Percentiles rank a stretch among this genome's conserved stretches.
Conservation (phyloP, 352 stramenopile genomes). For the Phytophthora pluvialis region DNA sequence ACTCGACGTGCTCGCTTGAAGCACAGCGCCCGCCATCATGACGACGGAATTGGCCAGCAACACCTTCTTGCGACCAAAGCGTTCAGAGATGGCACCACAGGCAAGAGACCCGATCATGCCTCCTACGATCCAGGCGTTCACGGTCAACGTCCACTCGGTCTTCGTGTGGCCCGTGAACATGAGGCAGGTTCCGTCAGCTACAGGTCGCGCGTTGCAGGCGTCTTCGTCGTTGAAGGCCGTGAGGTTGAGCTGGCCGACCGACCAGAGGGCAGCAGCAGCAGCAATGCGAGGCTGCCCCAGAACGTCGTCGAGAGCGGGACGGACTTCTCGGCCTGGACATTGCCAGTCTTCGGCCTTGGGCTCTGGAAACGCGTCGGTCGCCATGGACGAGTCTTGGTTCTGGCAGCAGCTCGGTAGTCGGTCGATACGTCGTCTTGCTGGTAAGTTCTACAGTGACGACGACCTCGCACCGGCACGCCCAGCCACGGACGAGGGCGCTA, state of each 20-base stretch:
- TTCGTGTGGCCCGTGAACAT: slow-evolving; percentile 32
- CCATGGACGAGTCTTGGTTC: neutral
- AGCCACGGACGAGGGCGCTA: no score
- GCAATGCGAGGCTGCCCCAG: slow-evolving; percentile 49
- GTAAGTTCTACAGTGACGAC: slow-evolving; percentile 17
- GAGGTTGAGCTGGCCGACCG: slow-evolving; percentile 55
- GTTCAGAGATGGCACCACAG: slow-evolving; percentile 40
- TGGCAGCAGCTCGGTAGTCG: neutral
- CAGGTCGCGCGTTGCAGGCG: slow-evolving; percentile 46
- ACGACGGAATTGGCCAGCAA: slow-evolving; percentile 34
- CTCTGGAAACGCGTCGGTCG: no score
- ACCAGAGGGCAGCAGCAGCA: slow-evolving; percentile 55
- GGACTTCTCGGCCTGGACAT: slow-evolving; percentile 1
- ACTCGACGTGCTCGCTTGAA: slow-evolving; percentile 39
- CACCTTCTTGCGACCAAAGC: slow-evolving; percentile 47
- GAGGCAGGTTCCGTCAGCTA: slow-evolving; percentile 33
- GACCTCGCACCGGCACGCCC: no score
- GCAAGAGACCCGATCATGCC: slow-evolving; percentile 56
- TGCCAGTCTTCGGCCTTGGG: neutral
- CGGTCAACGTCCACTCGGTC: slow-evolving; percentile 53
- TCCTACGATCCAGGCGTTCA: slow-evolving; percentile 63
- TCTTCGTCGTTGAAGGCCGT: slow-evolving; percentile 40
- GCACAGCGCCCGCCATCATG: slow-evolving; percentile 40
- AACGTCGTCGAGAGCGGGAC: slow-evolving; percentile 36
- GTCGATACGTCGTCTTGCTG: slow-evolving; percentile 5